A percentile compares a stretch with the other conserved stretches of the same genome.
phyloP scores from a whole-genome alignment of 371 early-diverging fungal genomes.

The Mortierella sp. region DNA sequence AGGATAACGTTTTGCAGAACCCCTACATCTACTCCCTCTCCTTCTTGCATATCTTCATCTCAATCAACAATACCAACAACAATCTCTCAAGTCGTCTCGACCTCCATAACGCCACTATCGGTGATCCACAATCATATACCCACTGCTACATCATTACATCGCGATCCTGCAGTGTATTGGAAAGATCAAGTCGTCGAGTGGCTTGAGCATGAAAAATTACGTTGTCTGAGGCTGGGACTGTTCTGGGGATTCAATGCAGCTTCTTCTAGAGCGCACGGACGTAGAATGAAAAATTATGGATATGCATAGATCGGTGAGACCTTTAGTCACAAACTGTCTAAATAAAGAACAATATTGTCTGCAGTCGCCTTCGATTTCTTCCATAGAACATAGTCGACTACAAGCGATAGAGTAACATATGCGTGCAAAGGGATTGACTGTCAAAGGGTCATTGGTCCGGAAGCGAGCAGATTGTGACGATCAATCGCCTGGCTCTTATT shows the following conservation, averaged over 20 bases:
- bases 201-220: constrained; percentile 52
- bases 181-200: constrained; percentile 53
- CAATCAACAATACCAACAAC: constrained; percentile 9
- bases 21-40: constrained; percentile 15
- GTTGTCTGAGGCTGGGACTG: constrained; percentile 39
- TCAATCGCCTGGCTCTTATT: too few species aligned
- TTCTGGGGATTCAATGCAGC: constrained; percentile 45
- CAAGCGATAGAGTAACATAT: too few species aligned
- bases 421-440: too few species aligned
- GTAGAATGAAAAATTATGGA: not conserved
- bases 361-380: not conserved
- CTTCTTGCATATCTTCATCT: constrained; percentile 4
- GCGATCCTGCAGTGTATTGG: constrained; percentile 48
- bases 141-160: constrained; percentile 36
- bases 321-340: not conserved
- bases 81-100: constrained; percentile 31
- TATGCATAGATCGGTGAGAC: not conserved
- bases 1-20: constrained; percentile 3
- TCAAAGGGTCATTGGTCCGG: too few species aligned
- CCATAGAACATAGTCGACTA: too few species aligned
- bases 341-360: not conserved
- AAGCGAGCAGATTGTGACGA: too few species aligned
- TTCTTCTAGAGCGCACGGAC: constrained; percentile 23
- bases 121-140: constrained; percentile 33
- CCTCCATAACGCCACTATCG: constrained; percentile 22